A percentile compares a stretch with the other conserved stretches of the same genome.
Conservation (phyloP, 2,329 filamentous ascomycete genomes). For the Calonectria pteridis region DNA sequence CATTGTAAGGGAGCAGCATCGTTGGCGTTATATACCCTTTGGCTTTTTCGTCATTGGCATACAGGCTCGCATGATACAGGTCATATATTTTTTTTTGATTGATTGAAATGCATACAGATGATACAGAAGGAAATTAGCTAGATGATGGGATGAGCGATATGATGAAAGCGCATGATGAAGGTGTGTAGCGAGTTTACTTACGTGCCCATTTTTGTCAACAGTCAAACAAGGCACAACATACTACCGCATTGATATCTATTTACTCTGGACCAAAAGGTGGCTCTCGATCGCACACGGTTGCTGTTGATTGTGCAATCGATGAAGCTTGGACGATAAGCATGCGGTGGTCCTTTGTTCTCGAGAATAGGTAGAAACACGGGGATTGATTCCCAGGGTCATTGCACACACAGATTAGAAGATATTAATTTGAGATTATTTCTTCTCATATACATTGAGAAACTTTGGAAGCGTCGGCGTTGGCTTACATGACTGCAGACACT, state of each 20-base stretch:
- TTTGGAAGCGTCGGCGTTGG: too few relatives aligned
- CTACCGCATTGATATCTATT: slow-evolving; percentile 22
- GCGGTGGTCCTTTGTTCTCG: slow-evolving; percentile 33
- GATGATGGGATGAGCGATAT: slow-evolving; percentile 33
- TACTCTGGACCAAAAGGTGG: background rate
- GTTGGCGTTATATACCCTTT: slow-evolving; percentile 54
- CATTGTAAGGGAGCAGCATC: slow-evolving; percentile 47
- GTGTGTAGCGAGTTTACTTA: slow-evolving; percentile 30
- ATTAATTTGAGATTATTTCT: background rate
- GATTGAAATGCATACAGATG: slow-evolving; percentile 40
- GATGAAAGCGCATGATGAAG: slow-evolving; percentile 28
- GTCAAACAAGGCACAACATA: slow-evolving; percentile 26
- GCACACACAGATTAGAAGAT: background rate
- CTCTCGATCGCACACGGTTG: background rate
- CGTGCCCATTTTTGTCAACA: slow-evolving; percentile 30
- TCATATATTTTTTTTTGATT: slow-evolving; percentile 36
- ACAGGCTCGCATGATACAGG: slow-evolving; percentile 39
- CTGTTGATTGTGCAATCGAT: slow-evolving; percentile 1
- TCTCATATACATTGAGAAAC: background rate
- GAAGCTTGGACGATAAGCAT: slow-evolving; percentile 26
- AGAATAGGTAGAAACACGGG: background rate
- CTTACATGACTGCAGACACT: background rate
- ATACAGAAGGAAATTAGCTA: slow-evolving; percentile 36
- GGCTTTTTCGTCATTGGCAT: slow-evolving; percentile 42
- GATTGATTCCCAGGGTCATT: background rate